Base-by-base conservation (phyloP, 768 basidiomycete genomes). In the Suillus brevipes region DNA sequence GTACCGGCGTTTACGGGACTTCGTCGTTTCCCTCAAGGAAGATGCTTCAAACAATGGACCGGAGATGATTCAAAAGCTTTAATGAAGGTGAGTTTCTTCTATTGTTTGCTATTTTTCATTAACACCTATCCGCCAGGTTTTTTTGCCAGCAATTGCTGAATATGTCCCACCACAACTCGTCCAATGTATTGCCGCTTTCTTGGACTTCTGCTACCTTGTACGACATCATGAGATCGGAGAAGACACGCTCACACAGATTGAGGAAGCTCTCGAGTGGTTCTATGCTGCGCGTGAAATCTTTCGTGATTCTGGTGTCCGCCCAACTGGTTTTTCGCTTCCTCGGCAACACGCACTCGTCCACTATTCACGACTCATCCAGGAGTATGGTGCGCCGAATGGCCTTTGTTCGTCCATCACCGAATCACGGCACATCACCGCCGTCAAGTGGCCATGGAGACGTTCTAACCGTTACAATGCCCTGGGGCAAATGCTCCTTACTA, bases 1-100 rank as follows among this genome's bases (percentile, higher is more conserved):
- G 74, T 68, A 4, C 73, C 75, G 2, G 52, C 65, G 0, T 78
- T 76, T 63, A 64, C 73, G 4, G 75, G 73, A 2, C 68, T 79
- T 10, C 66, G 71, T 13, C 63, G 70, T 2, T 79, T 79, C 62
- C 71, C 69, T 36, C 64, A 78, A 57, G 77, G 78, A 12, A 61
- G 66, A 2, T 62, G 69, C 6, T 78, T 78, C 43, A 45, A 45
- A 45, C 77, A 78, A 52, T 79, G 78, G 78, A 79, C 77, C 0
- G 77, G 77, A 6, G 72, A 79, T 63, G 77, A 79, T 58, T 80
- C 76, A 9, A 79, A 80, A 42, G 78, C 73, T 0, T 64, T 78
- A 10, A 79, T 45, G 61, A 65, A 60, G 64, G 61, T 60, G 16
- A 59, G 25, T 34, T 31, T 61, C 12, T 60, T 13, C 18, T 37